phyloP scores from a whole-genome alignment of 2,329 filamentous ascomycete species.

The Plenodomus tracheiphilus region DNA sequence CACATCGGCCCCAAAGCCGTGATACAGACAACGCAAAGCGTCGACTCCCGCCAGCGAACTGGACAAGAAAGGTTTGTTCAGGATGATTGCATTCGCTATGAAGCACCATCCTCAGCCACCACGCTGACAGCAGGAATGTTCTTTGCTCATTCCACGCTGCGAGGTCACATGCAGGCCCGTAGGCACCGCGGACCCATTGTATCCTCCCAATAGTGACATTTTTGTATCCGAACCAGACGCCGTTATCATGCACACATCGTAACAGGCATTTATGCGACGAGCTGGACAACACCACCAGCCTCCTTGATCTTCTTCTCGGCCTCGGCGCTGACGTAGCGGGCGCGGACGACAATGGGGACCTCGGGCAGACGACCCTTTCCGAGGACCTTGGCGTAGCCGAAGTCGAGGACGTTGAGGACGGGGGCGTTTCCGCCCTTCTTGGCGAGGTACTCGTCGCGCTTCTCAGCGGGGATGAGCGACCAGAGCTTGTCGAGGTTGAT shows the following conservation, averaged over 20 bases:
- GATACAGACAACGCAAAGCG: not conserved
- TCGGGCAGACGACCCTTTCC: constrained; percentile 96
- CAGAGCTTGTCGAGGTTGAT: constrained; percentile 99
- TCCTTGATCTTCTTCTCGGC: constrained; percentile 99
- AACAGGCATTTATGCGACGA: constrained; percentile 73
- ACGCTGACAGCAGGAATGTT: constrained; percentile 42
- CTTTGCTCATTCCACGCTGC: not conserved
- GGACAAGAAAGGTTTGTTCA: constrained; percentile 50
- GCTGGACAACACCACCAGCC: constrained; percentile 92
- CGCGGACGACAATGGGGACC: constrained; percentile 91
- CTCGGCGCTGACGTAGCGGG: constrained; percentile 92
- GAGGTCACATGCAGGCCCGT: constrained; percentile 23
- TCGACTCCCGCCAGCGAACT: not conserved
- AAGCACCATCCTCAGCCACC: constrained; percentile 56
- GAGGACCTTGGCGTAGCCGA: constrained; percentile 98
- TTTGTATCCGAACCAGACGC: constrained; percentile 33
- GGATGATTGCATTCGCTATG: constrained; percentile 52
- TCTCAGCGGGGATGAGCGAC: constrained; percentile 90
- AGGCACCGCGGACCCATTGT: constrained; percentile 33
- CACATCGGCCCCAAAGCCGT: not conserved
- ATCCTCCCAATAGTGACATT: constrained; percentile 27
- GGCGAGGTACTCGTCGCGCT: constrained; percentile 87
- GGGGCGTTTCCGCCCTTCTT: constrained; percentile 90
- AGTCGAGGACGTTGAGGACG: constrained; percentile 94
- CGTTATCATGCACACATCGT: constrained; percentile 27